phyloP scores from a whole-genome alignment of 345 rosid species.

The Eutrema japonicum region DNA sequence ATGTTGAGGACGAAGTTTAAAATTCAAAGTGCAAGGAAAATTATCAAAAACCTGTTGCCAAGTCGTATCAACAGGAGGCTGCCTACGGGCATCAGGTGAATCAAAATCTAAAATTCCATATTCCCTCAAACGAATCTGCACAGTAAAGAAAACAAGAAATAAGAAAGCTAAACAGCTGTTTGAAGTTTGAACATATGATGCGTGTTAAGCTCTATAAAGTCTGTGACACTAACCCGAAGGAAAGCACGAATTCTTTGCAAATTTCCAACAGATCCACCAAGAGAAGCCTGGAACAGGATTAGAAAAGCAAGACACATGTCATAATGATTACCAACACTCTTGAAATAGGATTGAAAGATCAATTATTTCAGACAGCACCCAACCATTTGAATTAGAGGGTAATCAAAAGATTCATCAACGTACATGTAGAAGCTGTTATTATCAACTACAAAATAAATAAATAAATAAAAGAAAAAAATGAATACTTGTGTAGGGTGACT shows the following conservation, averaged over 20 bases:
- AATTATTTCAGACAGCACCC: slow-evolving; percentile 22
- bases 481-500: slow-evolving; percentile 94
- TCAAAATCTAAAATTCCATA: slow-evolving; percentile 94
- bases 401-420: slow-evolving; percentile 13
- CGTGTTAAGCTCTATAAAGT: slow-evolving; percentile 25
- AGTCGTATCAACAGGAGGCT: slow-evolving; percentile 98
- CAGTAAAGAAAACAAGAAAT: slow-evolving; percentile 28
- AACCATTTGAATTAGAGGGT: slow-evolving; percentile 20
- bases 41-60: slow-evolving; percentile 90
- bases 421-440: neutral
- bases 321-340: slow-evolving; percentile 26
- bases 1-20: slow-evolving; percentile 7
- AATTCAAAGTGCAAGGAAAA: slow-evolving; percentile 24
- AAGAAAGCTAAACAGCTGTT: slow-evolving; percentile 18
- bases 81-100: slow-evolving; percentile 82
- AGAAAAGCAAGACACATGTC: slow-evolving; percentile 31
- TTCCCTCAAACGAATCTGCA: slow-evolving; percentile 92
- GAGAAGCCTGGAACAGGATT: slow-evolving; percentile 72
- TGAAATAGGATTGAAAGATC: slow-evolving; percentile 18
- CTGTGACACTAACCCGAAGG: slow-evolving; percentile 76
- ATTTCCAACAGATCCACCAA: slow-evolving; percentile 98
- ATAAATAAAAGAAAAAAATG: slow-evolving; percentile 16
- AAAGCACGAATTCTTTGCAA: slow-evolving; percentile 91
- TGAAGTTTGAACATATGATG: slow-evolving; percentile 30
- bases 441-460: slow-evolving; percentile 17